These are phyloP conservation scores for Tylopilus balloui DNA, from an alignment of 768 basidiomycete genomes.

Conservation along the genomic window DNA sequence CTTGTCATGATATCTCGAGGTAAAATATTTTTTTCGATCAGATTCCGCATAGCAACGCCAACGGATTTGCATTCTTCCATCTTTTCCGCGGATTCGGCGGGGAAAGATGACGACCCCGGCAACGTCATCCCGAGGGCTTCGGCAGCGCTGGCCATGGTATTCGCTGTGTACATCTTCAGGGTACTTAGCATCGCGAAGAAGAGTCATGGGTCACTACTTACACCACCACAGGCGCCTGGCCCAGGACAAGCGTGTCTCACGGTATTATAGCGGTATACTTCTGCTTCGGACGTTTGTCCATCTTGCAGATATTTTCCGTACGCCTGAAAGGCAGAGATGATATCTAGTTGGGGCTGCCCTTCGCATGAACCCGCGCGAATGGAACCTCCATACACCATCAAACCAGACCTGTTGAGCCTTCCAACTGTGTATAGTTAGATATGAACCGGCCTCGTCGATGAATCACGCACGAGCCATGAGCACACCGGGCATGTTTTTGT, in stretches of 20 bases:
- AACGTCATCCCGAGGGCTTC: conserved; percentile 96
- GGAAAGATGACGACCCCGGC: conserved; percentile 95
- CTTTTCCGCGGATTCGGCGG: conserved; percentile 90
- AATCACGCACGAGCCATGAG: conserved; percentile 82
- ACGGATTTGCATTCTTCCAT: conserved; percentile 73
- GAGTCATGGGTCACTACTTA: conserved; percentile 39
- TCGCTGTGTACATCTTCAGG: conserved; percentile 91
- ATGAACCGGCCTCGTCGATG: not conserved
- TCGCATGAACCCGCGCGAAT: conserved; percentile 92
- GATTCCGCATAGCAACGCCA: conserved; percentile 78
- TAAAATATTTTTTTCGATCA: conserved; percentile 87
- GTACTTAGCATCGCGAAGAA: conserved; percentile 4
- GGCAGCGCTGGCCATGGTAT: conserved; percentile 95
- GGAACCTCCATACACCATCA: conserved; percentile 98
- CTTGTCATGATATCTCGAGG: conserved; percentile 97
- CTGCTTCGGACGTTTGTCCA: conserved; percentile 79
- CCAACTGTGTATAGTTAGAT: conserved; percentile 56
- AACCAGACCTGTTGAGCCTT: conserved; percentile 87
- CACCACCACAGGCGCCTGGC: conserved; percentile 95
- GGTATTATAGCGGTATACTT: conserved; percentile 78
- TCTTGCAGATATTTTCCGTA: conserved; percentile 95
- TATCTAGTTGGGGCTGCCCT: conserved; percentile 82
- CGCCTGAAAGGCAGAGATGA: conserved; percentile 96
- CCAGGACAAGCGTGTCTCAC: conserved; percentile 95
- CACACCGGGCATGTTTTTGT: conserved; percentile 99